Conservation (phyloP, 495 filamentous ascomycete species). For the Parachaetomium inaequale region DNA sequence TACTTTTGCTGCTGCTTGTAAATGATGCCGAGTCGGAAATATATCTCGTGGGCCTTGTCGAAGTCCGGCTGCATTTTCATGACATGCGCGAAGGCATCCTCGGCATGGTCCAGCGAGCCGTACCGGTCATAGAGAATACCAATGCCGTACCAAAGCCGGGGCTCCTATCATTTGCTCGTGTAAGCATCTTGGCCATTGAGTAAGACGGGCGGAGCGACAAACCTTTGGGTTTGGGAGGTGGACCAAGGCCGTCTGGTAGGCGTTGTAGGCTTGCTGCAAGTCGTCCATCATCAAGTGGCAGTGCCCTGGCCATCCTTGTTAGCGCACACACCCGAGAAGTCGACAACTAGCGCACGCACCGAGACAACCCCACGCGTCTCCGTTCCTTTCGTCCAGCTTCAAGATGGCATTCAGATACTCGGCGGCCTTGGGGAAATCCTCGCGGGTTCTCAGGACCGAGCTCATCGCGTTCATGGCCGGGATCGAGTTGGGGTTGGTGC, state of each 20-base stretch:
- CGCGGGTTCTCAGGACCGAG: slow-evolving; percentile 81
- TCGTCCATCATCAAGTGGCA: slow-evolving; percentile 99
- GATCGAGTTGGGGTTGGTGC: slow-evolving; percentile 84
- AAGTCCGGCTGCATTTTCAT: slow-evolving; percentile 99
- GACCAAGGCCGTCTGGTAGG: slow-evolving; percentile 92
- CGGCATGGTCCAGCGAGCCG: slow-evolving; percentile 93
- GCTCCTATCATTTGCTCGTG: slow-evolving; percentile 63
- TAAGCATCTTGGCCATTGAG: slow-evolving; percentile 5
- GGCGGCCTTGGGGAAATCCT: slow-evolving; percentile 90
- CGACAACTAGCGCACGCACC: slow-evolving; percentile 49
- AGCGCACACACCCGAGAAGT: slow-evolving; percentile 8
- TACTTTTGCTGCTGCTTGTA: slow-evolving; percentile 99
- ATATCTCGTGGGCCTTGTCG: slow-evolving; percentile 99
- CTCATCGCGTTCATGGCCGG: slow-evolving; percentile 94
- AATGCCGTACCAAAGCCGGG: slow-evolving; percentile 98
- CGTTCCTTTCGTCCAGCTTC: slow-evolving; percentile 82
- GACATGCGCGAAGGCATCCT: slow-evolving; percentile 97
- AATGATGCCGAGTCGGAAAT: slow-evolving; percentile 97
- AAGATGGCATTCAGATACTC: slow-evolving; percentile 90
- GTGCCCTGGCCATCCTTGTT: slow-evolving; percentile 57
- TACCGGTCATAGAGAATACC: slow-evolving; percentile 97
- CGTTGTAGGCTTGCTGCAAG: slow-evolving; percentile 93
- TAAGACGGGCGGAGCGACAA: slow-evolving; percentile 24
- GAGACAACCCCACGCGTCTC: slow-evolving; percentile 94
- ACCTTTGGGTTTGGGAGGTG: slow-evolving; percentile 95